A percentile compares a stretch with the other conserved stretches of the same genome.
Conservation (phyloP, 2,329 filamentous ascomycete genomes). For the Cercospora sojina region DNA sequence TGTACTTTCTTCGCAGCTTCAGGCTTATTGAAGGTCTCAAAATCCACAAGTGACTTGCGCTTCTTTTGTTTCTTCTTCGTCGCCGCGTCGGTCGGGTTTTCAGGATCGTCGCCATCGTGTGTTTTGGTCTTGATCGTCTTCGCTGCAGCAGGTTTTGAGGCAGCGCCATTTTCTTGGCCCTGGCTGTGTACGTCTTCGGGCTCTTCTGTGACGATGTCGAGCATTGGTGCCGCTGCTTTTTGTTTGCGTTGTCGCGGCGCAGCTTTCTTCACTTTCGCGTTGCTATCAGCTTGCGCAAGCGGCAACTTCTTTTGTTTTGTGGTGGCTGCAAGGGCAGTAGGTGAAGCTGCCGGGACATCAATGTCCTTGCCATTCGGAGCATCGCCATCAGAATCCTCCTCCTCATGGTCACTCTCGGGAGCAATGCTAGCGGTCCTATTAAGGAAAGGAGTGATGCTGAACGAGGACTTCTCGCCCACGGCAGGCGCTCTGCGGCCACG, state of each 20-base stretch:
- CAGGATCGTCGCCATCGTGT: constrained; percentile 31
- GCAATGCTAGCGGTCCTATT: constrained; percentile 67
- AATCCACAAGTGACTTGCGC: constrained; percentile 52
- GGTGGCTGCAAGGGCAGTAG: constrained; percentile 30
- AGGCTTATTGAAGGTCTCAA: constrained; percentile 39
- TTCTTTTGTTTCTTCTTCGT: constrained; percentile 41
- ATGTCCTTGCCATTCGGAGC: constrained; percentile 31
- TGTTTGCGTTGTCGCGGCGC: constrained; percentile 41
- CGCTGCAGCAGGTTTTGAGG: constrained; percentile 31
- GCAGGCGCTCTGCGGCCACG: constrained; percentile 52
- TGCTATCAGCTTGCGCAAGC: constrained; percentile 47
- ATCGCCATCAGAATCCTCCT: constrained; percentile 30
- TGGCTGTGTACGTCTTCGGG: constrained; percentile 37
- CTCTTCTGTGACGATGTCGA: constrained; percentile 49
- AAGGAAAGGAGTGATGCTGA: constrained; percentile 92
- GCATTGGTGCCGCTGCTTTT: constrained; percentile 36
- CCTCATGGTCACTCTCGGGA: constrained; percentile 41
- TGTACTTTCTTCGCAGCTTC: constrained; percentile 34
- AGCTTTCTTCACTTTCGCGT: constrained; percentile 44
- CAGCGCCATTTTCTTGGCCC: constrained; percentile 40
- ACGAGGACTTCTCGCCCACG: constrained; percentile 82
- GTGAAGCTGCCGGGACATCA: constrained; percentile 28
- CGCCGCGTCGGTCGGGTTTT: constrained; percentile 40
- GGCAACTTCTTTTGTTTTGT: constrained; percentile 42
- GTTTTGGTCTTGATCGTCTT: constrained; percentile 44